Evolutionary conservation across 2,329 filamentous ascomycete species (phyloP), one percentile per base, ranked within the genome.

Genomic region (Pseudocercospora macadamiae): DNA sequence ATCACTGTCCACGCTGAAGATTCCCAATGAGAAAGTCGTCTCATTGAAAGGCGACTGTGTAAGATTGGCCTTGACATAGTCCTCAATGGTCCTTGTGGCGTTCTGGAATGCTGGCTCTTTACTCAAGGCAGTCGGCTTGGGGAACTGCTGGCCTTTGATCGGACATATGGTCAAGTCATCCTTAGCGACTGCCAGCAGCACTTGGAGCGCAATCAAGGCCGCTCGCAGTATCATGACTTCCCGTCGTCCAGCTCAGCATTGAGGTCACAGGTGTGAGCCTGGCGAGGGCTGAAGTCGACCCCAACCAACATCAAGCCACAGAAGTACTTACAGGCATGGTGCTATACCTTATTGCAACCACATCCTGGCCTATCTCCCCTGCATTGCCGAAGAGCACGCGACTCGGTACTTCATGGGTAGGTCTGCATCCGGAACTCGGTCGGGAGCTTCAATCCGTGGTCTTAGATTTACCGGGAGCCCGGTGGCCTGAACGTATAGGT

Each of bases 111-210:
- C 6, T 3, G 56, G 10, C 19, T 66, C 61, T 28, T 59, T 25
- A 3, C 54, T 45, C 6, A 66, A 25, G 21, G 28, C 37, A 18
- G 51, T 62, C 7, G 64, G 61, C 4, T 56, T 32, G 1, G 61
- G 64, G 19, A 51, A 66, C 51, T 66, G 61, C 37, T 62, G 61
- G n/a, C 61, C 64, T 39, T 64, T 59, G n/a, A 66, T 49, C 12
- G 64, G 62, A 30, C 64, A 66, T 55, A 64, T 55, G 23, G 30
- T 51, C 10, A 55, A 39, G 1, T 56, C 53, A 3, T 37, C 44
- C 18, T 16, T 48, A 6, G 44, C n/a, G 25, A 14, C 44, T 21
- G 36, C 51, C 7, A 8, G 9, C 5, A 32, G 18, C 19, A 45
- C 19, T 21, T 36, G 18, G 26, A 28, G 26, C 49, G 34, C 49